Base-by-base conservation (phyloP, 352 stramenopile species). In the Globisporangium solare region DNA sequence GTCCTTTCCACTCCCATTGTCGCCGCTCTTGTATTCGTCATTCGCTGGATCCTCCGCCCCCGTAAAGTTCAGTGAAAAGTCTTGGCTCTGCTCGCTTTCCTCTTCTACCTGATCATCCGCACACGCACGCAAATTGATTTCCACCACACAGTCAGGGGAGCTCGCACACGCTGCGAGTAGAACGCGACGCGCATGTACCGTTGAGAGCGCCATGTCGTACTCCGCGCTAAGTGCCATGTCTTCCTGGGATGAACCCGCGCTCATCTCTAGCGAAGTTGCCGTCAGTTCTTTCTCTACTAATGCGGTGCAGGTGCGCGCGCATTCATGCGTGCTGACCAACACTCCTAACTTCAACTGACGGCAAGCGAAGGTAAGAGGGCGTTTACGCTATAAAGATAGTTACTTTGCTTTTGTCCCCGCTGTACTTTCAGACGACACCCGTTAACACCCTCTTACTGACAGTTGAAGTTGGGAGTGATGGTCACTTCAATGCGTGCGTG, bases 261-360 rank as follows among this genome's bases (percentile, higher is more conserved):
- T 54, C 27, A 35, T 35, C 5, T 35, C 10, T 6, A 11, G 27
- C 27, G 2, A 35, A 35, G 27, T 35, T 35, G 27, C 27, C 27
- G 27, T 35, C 27, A 6, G 27, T 10, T 35, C 27, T 35, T 35
- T 35, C 27, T 35, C 27, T 35, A 10, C 27, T 35, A 6, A 1
- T 3, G 11, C 6, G 4, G 43, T 13, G 31, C 27, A 24, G n/a
- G n/a, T 24, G 13, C 2, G 27, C 27, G 27, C 27, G 27, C 27
- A 35, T 10, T 6, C 5, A 35, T 35, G 27, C 6, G n/a, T n/a
- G n/a, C 17, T 45, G 49, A 54, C 27, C 27, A 43, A 43, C 48
- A 54, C 24, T 54, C 48, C n/a, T n/a, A 54, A 54, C 49, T 54
- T 54, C 49, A 54, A 54, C 49, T 54, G 22, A 18, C 27, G 22